Percentiles rank a stretch among this genome's conserved stretches.
phyloP scores from a whole-genome alignment of 2,329 filamentous ascomycete species.

The Rachicladosporium sp. region DNA sequence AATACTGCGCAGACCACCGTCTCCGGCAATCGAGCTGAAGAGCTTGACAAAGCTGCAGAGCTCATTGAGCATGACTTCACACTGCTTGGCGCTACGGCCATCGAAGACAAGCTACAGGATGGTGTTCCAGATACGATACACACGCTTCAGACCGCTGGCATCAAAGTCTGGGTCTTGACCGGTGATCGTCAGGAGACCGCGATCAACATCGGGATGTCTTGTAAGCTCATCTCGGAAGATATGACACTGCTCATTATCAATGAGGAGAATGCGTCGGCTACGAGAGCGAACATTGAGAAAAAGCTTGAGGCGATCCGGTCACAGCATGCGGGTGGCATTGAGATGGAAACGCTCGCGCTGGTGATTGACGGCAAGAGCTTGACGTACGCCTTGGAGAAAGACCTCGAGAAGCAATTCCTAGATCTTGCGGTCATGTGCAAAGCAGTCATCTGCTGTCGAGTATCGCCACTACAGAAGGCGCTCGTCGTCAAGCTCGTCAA shows the following conservation, averaged over 20 bases:
- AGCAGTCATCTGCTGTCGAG: conserved; percentile 94
- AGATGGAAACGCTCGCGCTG: conserved; percentile 77
- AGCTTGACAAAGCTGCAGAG: conserved; percentile 93
- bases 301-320: conserved; percentile 83
- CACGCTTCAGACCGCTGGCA: conserved; percentile 88
- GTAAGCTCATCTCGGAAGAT: conserved; percentile 94
- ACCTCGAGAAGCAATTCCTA: conserved; percentile 84
- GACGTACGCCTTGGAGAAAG: conserved; percentile 83
- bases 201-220: conserved; percentile 99
- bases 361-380: conserved; percentile 94
- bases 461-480: conserved; percentile 92
- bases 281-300: conserved; percentile 80
- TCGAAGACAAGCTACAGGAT: conserved; percentile 92
- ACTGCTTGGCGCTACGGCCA: conserved; percentile 87
- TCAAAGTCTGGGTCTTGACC: conserved; percentile 97
- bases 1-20: conserved; percentile 84
- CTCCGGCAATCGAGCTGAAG: conserved; percentile 80
- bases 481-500: conserved; percentile 97
- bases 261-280: conserved; percentile 67
- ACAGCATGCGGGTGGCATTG: conserved; percentile 63
- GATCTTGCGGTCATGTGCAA: conserved; percentile 94
- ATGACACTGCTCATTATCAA: conserved; percentile 98
- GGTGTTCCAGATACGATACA: conserved; percentile 97
- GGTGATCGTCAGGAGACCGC: conserved; percentile 96
- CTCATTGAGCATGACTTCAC: conserved; percentile 87